Evolutionary conservation across 2,329 filamentous ascomycete species (phyloP).

Genomic region (Nothopassalora personata): DNA sequence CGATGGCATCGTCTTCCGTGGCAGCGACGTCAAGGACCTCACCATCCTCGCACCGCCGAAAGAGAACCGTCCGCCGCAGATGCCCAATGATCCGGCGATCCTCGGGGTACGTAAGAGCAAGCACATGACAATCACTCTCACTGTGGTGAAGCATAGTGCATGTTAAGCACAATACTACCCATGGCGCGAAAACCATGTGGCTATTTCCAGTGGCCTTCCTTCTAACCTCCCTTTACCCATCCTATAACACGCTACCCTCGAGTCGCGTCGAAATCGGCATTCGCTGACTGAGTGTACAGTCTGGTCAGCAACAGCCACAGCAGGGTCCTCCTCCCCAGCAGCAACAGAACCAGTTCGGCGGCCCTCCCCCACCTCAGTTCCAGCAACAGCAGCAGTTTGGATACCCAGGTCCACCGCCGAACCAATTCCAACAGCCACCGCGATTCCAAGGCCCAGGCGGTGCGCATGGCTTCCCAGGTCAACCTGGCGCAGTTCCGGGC

Average conservation of each 20-base stretch:
- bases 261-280: neutral
- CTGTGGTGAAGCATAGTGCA: constrained; percentile 94
- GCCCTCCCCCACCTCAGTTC: constrained; percentile 38
- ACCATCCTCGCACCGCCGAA: constrained; percentile 75
- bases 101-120: constrained; percentile 72
- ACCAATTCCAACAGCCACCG: constrained; percentile 42
- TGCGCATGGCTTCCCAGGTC: constrained; percentile 42
- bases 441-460: constrained; percentile 43
- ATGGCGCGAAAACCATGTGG: constrained; percentile 94
- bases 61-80: constrained; percentile 65
- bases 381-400: constrained; percentile 25
- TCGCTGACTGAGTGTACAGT: constrained; percentile 18
- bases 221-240: constrained; percentile 57
- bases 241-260: constrained; percentile 5
- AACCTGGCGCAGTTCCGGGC: constrained; percentile 49
- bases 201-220: constrained; percentile 99
- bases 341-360: constrained; percentile 32
- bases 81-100: constrained; percentile 94
- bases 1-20: constrained; percentile 97
- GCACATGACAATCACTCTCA: constrained; percentile 10
- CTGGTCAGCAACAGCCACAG: constrained; percentile 27
- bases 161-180: constrained; percentile 85
- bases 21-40: constrained; percentile 96
- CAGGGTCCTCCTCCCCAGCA: constrained; percentile 37
- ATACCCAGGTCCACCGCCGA: constrained; percentile 36